Conservation (phyloP, 2,329 filamentous ascomycete species). For the Shiraia sp. region DNA sequence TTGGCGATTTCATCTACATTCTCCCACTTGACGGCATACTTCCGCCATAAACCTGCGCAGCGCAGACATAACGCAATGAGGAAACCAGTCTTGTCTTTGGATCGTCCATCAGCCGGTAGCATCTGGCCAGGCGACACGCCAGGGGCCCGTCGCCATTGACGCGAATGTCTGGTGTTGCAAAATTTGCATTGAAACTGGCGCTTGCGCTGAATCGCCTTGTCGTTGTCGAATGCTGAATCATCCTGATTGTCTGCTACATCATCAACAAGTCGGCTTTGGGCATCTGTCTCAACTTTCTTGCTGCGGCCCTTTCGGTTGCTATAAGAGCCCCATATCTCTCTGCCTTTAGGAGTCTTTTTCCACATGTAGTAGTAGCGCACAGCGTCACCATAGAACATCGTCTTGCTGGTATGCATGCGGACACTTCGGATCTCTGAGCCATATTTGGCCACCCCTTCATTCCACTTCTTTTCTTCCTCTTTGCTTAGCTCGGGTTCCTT, state of each 20-base stretch:
- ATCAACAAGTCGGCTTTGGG: conserved; percentile 77
- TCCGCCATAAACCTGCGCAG: conserved; percentile 91
- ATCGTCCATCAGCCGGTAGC: conserved; percentile 68
- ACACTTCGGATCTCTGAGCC: conserved; percentile 87
- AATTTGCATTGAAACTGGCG: conserved; percentile 92
- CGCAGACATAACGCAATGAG: conserved; percentile 85
- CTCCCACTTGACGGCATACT: conserved; percentile 95
- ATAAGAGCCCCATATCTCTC: conserved; percentile 87
- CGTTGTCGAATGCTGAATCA: conserved; percentile 92
- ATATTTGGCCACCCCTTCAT: conserved; percentile 86
- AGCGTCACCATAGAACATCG: conserved; percentile 75
- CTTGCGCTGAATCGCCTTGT: conserved; percentile 79
- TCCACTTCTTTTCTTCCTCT: conserved; percentile 84
- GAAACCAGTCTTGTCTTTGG: conserved; percentile 76
- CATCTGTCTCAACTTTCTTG: conserved; percentile 62
- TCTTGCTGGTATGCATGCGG: conserved; percentile 78
- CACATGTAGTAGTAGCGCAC: conserved; percentile 96
- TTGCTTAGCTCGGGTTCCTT: conserved; percentile 82
- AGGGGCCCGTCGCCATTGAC: conserved; percentile 91
- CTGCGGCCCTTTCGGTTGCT: conserved; percentile 88
- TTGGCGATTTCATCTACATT: conserved; percentile 88
- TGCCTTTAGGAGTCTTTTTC: conserved; percentile 90
- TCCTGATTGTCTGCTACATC: conserved; percentile 91
- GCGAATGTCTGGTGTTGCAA: conserved; percentile 76
- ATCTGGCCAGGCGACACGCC: conserved; percentile 72